Percentiles rank a stretch among this genome's conserved stretches.
Evolutionary conservation across 345 rosid genomes (phyloP).

Genomic region (Pugionium dolabratum): DNA sequence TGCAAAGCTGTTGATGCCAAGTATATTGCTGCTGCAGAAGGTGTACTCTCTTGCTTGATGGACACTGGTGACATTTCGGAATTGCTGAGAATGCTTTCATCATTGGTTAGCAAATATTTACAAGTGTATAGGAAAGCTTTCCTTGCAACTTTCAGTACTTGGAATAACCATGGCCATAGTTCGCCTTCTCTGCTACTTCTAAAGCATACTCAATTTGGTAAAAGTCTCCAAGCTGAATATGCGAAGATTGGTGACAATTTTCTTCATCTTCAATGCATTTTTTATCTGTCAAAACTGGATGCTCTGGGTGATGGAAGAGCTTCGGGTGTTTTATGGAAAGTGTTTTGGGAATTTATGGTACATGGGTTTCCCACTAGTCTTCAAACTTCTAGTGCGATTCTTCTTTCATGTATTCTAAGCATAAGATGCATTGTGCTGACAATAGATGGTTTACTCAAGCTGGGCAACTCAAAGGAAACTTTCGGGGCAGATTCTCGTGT

Average conservation of each 20-base stretch:
- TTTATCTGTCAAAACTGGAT: slow-evolving; percentile 58
- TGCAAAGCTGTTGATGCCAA: slow-evolving; percentile 50
- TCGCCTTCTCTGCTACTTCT: slow-evolving; percentile 72
- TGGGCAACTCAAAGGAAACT: slow-evolving; percentile 46
- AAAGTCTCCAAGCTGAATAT: slow-evolving; percentile 62
- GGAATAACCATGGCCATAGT: slow-evolving; percentile 45
- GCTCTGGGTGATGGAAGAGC: slow-evolving; percentile 59
- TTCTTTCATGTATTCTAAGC: slow-evolving; percentile 72
- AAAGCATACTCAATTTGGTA: slow-evolving; percentile 69
- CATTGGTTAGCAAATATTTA: slow-evolving; percentile 60
- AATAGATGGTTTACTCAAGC: slow-evolving; percentile 59
- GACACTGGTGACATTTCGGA: slow-evolving; percentile 52
- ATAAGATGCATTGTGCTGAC: slow-evolving; percentile 63
- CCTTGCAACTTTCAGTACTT: slow-evolving; percentile 55
- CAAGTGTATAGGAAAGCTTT: slow-evolving; percentile 67
- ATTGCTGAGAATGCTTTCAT: slow-evolving; percentile 60
- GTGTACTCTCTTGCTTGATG: slow-evolving; percentile 53
- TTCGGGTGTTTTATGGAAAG: slow-evolving; percentile 57
- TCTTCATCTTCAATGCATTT: slow-evolving; percentile 57
- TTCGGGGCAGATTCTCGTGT: slow-evolving; percentile 52
- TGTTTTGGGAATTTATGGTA: slow-evolving; percentile 74
- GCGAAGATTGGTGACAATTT: slow-evolving; percentile 57
- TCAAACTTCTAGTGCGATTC: slow-evolving; percentile 58
- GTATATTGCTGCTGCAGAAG: slow-evolving; percentile 57
- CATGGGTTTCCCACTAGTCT: slow-evolving; percentile 85